These are phyloP conservation scores for Pisolithus sp. DNA, from an alignment of 768 basidiomycete species.

Conservation along the genomic window DNA sequence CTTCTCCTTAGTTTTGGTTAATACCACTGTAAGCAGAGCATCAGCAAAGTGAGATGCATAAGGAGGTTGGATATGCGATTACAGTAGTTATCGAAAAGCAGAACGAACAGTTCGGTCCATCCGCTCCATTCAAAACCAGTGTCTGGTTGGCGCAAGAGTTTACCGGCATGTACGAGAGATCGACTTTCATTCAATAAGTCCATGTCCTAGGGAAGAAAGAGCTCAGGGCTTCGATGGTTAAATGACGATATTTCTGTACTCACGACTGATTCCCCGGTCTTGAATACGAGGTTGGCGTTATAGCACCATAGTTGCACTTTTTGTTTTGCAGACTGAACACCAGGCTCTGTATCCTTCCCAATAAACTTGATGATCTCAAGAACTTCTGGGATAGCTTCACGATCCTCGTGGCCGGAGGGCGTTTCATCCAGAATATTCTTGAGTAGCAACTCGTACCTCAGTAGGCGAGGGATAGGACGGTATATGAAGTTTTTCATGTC, in stretches of 20 bases:
- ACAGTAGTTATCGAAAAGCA: conserved; percentile 96
- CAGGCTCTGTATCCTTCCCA: conserved; percentile 83
- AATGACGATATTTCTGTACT: conserved; percentile 10
- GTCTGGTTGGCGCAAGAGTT: conserved; percentile 81
- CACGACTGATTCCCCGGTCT: conserved; percentile 65
- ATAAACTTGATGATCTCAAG: conserved; percentile 82
- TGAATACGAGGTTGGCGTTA: conserved; percentile 73
- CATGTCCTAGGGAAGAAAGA: conserved; percentile 55
- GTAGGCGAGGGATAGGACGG: conserved; percentile 82
- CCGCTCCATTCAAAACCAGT: conserved; percentile 83
- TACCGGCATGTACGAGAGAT: conserved; percentile 78
- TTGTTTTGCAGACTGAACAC: conserved; percentile 76
- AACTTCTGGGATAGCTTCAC: conserved; percentile 74
- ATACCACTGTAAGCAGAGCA: conserved; percentile 53
- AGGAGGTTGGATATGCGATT: conserved; percentile 23
- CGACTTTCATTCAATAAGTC: conserved; percentile 81
- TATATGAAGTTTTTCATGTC: conserved; percentile 94
- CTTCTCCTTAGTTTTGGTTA: conserved; percentile 80
- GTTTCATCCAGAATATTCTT: conserved; percentile 76
- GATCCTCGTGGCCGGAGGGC: conserved; percentile 70
- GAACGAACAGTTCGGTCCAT: conserved; percentile 84
- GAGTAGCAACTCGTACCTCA: conserved; percentile 84
- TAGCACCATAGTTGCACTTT: conserved; percentile 90
- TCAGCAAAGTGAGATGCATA: conserved; percentile 5
- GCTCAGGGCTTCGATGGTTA: not conserved